phyloP scores from a whole-genome alignment of 2,329 filamentous ascomycete genomes.

The Bipolaris gigantea region DNA sequence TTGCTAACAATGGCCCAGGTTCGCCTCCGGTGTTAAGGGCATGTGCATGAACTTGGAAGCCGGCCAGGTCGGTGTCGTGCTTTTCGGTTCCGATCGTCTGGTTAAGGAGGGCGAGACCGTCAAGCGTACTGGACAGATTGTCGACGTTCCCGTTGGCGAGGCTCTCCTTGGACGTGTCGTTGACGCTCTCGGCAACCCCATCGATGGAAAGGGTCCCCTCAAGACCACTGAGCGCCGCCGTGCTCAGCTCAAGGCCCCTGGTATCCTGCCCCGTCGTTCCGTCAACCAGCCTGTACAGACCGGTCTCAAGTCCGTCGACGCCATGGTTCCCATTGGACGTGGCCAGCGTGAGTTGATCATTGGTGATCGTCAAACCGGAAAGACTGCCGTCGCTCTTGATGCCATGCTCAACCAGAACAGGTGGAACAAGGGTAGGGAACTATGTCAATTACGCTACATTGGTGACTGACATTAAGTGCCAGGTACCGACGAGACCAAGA shows the following conservation, averaged over 20 bases:
- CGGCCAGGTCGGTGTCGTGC: constrained; percentile 99
- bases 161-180: constrained; percentile 97
- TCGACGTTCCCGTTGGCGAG: constrained; percentile 91
- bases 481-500: constrained; percentile 80
- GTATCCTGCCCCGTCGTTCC: constrained; percentile 94
- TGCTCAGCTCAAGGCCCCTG: constrained; percentile 98
- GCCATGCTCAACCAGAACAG: constrained; percentile 99
- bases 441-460: too few species aligned
- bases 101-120: constrained; percentile 99
- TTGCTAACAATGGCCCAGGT: constrained; percentile 61
- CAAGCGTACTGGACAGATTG: constrained; percentile 99
- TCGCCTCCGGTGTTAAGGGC: constrained; percentile 99
- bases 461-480: background rate
- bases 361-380: constrained; percentile 99
- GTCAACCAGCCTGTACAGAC: constrained; percentile 99
- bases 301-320: constrained; percentile 98
- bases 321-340: constrained; percentile 99
- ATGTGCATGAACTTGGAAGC: constrained; percentile 99
- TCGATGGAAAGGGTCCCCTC: constrained; percentile 98
- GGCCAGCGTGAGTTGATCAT: constrained; percentile 99
- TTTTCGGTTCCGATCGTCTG: constrained; percentile 99
- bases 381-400: constrained; percentile 98
- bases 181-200: constrained; percentile 98
- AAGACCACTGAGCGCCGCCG: constrained; percentile 89
- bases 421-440: constrained; percentile 73